phyloP scores from a whole-genome alignment of 2,329 filamentous ascomycete genomes.

The Onygenales sp. region DNA sequence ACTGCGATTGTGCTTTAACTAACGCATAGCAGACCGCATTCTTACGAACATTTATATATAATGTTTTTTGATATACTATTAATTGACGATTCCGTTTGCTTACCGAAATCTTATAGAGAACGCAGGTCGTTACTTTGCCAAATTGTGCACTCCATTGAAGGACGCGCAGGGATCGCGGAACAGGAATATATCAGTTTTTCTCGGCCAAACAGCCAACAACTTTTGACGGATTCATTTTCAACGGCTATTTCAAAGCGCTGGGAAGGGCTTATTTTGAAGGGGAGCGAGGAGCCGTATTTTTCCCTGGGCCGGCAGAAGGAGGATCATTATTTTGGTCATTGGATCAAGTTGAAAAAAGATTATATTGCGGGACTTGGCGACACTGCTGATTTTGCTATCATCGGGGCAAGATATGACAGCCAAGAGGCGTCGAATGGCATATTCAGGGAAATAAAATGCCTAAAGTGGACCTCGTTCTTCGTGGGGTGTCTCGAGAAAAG shows the following conservation, averaged over 20 bases:
- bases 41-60: slow-evolving; percentile 50
- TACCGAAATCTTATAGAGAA: slow-evolving; percentile 35
- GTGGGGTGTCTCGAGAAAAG: slow-evolving; percentile 67
- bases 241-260: slow-evolving; percentile 54
- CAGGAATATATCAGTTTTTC: slow-evolving; percentile 60
- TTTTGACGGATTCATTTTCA: slow-evolving; percentile 57
- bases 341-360: slow-evolving; percentile 82
- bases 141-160: slow-evolving; percentile 46
- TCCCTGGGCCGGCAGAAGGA: slow-evolving; percentile 34
- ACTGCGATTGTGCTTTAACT: background rate
- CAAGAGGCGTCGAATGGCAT: slow-evolving; percentile 48
- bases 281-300: slow-evolving; percentile 67
- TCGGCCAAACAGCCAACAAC: slow-evolving; percentile 39
- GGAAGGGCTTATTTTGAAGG: slow-evolving; percentile 77
- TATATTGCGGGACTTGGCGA: slow-evolving; percentile 72
- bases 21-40: slow-evolving; percentile 31
- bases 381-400: slow-evolving; percentile 69
- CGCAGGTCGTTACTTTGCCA: slow-evolving; percentile 46
- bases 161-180: slow-evolving; percentile 57
- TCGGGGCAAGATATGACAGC: slow-evolving; percentile 65
- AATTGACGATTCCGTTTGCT: slow-evolving; percentile 44
- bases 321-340: slow-evolving; percentile 31
- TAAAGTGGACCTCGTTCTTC: slow-evolving; percentile 73
- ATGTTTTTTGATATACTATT: slow-evolving; percentile 53
- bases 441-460: slow-evolving; percentile 39